phyloP scores from a whole-genome alignment of 176 grass and related monocot species.

The Aechmea fasciata region DNA sequence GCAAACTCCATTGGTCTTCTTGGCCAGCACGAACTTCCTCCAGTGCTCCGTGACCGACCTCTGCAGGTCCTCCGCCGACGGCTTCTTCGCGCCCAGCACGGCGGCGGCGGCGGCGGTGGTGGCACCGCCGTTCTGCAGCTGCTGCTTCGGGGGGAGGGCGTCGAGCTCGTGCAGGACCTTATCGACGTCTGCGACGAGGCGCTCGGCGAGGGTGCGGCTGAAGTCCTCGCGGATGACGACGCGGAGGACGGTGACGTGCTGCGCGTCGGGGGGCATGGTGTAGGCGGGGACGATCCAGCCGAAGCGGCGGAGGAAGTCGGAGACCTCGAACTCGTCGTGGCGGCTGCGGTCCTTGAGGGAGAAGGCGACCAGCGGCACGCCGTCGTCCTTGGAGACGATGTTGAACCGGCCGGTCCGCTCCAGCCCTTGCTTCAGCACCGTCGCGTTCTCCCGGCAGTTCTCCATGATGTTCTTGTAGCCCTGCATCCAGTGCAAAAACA shows the following conservation, averaged over 20 bases:
- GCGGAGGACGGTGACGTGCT: conserved; percentile 90
- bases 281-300: conserved; percentile 97
- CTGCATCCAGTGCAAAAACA: conserved; percentile 33
- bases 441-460: conserved; percentile 95
- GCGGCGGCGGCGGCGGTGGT: background rate
- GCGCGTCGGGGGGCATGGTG: conserved; percentile 84
- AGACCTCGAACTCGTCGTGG: conserved; percentile 93
- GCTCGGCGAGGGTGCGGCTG: conserved; percentile 91
- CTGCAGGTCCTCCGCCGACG: conserved; percentile 41
- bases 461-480: conserved; percentile 97
- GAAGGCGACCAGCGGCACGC: conserved; percentile 89
- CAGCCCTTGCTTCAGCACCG: conserved; percentile 79
- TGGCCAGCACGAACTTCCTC: conserved; percentile 60
- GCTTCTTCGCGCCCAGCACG: conserved; percentile 16
- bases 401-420: conserved; percentile 56
- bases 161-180: conserved; percentile 81
- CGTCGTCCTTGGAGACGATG: conserved; percentile 91
- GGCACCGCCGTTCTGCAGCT: background rate
- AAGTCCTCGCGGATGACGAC: conserved; percentile 96
- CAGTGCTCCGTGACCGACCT: conserved; percentile 48
- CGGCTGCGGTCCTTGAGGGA: conserved; percentile 74
- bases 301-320: conserved; percentile 84
- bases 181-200: conserved; percentile 73
- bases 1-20: conserved; percentile 76
- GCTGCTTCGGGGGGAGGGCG: conserved; percentile 52